Evolutionary conservation across 805 yeast species (phyloP), one percentile per base, ranked within the genome.

Genomic region (Starmera dryadoides): DNA sequence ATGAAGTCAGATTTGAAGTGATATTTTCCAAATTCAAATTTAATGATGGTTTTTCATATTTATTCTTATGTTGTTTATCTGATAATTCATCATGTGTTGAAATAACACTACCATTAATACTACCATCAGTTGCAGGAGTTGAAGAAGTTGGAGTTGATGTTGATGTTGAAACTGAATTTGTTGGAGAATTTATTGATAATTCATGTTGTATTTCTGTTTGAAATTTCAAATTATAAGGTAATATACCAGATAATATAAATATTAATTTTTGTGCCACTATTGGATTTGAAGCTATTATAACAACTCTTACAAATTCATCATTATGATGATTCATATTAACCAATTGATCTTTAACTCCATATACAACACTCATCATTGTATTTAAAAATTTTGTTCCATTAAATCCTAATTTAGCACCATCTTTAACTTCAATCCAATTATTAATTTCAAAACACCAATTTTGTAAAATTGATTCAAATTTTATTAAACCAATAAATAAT

Each of bases 231-330:
- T 58, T 50, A 19, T 56, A 65, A 28, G 75, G 70, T 15, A 77
- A 54, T 20, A 77, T 42, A 0, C 76, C 81, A 38, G 75, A 66
- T 8, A 77, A 44, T 7, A 77, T 70, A 40, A 75, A 77, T 0
- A 77, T 60, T 39, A 77, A 57, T 49, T 76, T 76, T 47, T 77
- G 78, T 2, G 82, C 80, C 9, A 77, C 79, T 7, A 71, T 71
- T 28, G 78, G 75, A 49, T 77, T 77, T 14, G 78, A 73, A 0
- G 83, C 76, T 71, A 76, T 67, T 4, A 77, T 63, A 1, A 76
- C 76, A 1, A 77, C 63, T 33, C 81, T 62, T 7, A 72, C 62
- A n/a, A 66, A 54, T 32, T 64, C 69, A 18, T 42, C 46, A 2
- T 22, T 23, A 9, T 34, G 16, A 12, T 36, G 36, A 4, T 41